phyloP scores from a whole-genome alignment of 768 basidiomycete genomes.

The Chalciporus pseudorubinellus region DNA sequence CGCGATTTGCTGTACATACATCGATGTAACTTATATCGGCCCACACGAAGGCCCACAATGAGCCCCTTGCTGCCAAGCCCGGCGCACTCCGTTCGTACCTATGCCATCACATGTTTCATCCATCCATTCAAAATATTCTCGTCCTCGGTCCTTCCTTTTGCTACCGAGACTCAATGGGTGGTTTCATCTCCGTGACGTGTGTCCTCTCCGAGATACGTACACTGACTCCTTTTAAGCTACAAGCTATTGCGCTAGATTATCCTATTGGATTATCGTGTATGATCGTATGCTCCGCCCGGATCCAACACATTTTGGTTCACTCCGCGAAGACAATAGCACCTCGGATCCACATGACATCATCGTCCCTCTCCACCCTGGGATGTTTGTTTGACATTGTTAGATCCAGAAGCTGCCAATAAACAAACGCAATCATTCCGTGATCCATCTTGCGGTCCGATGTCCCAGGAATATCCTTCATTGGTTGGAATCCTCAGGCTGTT shows the following conservation, averaged over 20 bases:
- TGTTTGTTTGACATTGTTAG: slow-evolving; percentile 1
- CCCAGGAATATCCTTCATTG: too few species aligned
- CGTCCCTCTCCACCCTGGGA: not conserved
- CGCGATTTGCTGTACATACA: slow-evolving; percentile 10
- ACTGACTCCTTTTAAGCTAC: not conserved
- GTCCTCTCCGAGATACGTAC: not conserved
- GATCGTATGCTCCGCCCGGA: slow-evolving; percentile 17
- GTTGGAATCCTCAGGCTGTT: too few species aligned
- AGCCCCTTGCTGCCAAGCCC: too few species aligned
- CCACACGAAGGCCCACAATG: not conserved
- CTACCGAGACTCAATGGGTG: slow-evolving; percentile 6
- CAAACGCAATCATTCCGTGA: not conserved
- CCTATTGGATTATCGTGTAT: too few species aligned
- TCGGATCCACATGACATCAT: slow-evolving; percentile 10
- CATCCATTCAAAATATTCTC: not conserved
- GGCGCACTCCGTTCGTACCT: not conserved
- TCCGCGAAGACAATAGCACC: not conserved
- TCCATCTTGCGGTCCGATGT: too few species aligned
- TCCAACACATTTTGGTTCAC: not conserved
- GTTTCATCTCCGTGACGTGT: slow-evolving; percentile 16
- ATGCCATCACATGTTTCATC: not conserved
- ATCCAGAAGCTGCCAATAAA: slow-evolving; percentile 4
- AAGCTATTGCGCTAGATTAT: not conserved
- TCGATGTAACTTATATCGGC: too few species aligned
- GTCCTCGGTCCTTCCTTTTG: not conserved